Conservation (phyloP, 1,284 basidiomycete species). For the Trametes hirsuta region DNA sequence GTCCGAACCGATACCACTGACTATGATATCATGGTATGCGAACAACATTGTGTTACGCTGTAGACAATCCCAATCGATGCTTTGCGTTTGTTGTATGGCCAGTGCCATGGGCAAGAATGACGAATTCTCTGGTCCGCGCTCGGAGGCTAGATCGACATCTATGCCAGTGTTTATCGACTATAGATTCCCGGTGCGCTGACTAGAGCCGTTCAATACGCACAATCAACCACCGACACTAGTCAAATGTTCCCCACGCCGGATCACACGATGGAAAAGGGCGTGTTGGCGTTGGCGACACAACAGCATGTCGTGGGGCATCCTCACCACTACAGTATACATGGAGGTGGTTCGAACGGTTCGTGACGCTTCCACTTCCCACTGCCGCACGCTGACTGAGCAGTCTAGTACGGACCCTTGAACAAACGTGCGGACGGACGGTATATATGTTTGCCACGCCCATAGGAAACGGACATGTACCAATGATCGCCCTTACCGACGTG, state of each 20-base stretch:
- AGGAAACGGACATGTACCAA: constrained; percentile 31
- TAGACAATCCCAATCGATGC: constrained; percentile 15
- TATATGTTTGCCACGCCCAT: constrained; percentile 31
- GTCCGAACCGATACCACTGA: constrained; percentile 26
- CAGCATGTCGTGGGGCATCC: constrained; percentile 45
- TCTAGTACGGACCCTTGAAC: constrained; percentile 30
- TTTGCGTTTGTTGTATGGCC: constrained; percentile 3
- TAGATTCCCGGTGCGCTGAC: no score
- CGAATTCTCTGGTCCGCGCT: no score
- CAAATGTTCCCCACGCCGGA: no score
- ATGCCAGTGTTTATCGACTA: no score
- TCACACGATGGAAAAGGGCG: constrained; percentile 45
- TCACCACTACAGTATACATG: constrained; percentile 48
- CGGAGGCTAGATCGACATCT: no score
- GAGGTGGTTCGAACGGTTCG: constrained; percentile 45
- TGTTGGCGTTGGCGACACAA: constrained; percentile 38
- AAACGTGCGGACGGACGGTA: constrained; percentile 36
- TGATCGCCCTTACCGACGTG: constrained; percentile 38
- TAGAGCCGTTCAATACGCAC: no score
- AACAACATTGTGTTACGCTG: constrained; percentile 16
- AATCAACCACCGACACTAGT: no score
- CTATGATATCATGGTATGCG: constrained; percentile 26
- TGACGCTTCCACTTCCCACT: neutral
- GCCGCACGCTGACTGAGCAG: no score
- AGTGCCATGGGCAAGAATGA: no score